Evolutionary conservation across 305 asterid genomes (phyloP), one percentile per base, ranked within the genome.

Genomic region (Petunia hybrid): DNA sequence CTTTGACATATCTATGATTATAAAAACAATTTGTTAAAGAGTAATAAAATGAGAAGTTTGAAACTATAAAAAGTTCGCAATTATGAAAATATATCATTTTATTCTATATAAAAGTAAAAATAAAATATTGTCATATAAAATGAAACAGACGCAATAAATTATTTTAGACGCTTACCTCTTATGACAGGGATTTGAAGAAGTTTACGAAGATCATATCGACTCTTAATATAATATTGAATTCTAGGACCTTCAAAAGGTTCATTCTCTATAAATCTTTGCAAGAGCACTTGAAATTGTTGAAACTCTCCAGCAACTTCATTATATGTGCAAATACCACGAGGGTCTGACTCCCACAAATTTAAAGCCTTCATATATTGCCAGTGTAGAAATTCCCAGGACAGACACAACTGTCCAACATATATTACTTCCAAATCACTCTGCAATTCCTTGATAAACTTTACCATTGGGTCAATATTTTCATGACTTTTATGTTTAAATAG

Each of bases 101-200:
- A 22, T 22, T 22, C 31, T 22, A 22, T 22, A 22, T 22, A 22
- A 22, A 22, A 22, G 31, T 22, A 22, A 22, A 22, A 22, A 22
- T 22, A 22, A 22, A 22, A 22, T 0, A 0, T 22, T 22, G 31
- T 0, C 31, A 22, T 22, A 22, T 22, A 22, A 22, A 22, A 22
- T 1, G 0, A 1, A 22, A 22, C 31, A 22, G 31, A 22, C 1
- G 31, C 31, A 22, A 22, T 1, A 59, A 63, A 9, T 9, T 4
- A 42, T 51, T 51, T 13, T 3, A 42, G 4, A 56, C 2, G 7
- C 84, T 85, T 69, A 96, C 98, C 98, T 86, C 91, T 82, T 73
- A 94, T 91, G 48, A 93, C 89, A 3, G 99, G 99, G 85, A 97
- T 94, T 85, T 97, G 99, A 73, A 97, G 94, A 69, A 97, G 97